Base-by-base conservation (phyloP, 164 flowering plant genomes). In the Litsea cubeba region DNA sequence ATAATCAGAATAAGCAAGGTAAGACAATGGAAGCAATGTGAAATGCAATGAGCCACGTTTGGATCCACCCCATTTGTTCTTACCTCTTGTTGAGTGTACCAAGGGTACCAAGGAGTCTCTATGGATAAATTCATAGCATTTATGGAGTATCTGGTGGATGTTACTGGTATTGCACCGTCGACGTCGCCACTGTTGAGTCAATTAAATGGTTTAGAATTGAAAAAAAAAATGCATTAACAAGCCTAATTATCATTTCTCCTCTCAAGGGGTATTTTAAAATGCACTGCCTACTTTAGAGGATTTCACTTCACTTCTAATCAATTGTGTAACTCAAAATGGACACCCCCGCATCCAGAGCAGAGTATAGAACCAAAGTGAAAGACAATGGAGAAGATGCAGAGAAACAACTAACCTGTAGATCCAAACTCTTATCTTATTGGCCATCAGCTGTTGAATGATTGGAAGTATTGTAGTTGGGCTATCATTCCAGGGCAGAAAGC, bases 51-150 rank as follows among this genome's bases (percentile, higher is more conserved):
- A 35, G 46, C 1, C 67, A 4, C 17, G 5, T 25, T 23, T 25
- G 6, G 67, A 64, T 23, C 30, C 5, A 12, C 35, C 14, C 3
- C 40, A n/a, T 17, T 23, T 54, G 3, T 17, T n/a, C n/a, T 40
- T 84, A 83, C 86, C 86, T 83, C 81, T 5, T 22, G 65, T 40
- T 75, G 25, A 4, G 50, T 72, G 74, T 78, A 79, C 89, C 89
- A 87, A 5, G 86, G 77, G 15, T 74, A 76, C 89, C 88, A 83
- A 11, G 73, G 14, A 22, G 75, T 78, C 74, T 78, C 67, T 12
- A 81, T 65, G 1, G 84, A 12, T 11, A 73, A 66, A 18, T 72
- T 62, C 18, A 87, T 63, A 12, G 62, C 76, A 50, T 79, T 62
- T 7, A 87, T 71, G 26, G 85, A 71, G 76, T 82, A 85, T 30